phyloP scores from a whole-genome alignment of 306 rosid species.

The Cicer yamashitae region DNA sequence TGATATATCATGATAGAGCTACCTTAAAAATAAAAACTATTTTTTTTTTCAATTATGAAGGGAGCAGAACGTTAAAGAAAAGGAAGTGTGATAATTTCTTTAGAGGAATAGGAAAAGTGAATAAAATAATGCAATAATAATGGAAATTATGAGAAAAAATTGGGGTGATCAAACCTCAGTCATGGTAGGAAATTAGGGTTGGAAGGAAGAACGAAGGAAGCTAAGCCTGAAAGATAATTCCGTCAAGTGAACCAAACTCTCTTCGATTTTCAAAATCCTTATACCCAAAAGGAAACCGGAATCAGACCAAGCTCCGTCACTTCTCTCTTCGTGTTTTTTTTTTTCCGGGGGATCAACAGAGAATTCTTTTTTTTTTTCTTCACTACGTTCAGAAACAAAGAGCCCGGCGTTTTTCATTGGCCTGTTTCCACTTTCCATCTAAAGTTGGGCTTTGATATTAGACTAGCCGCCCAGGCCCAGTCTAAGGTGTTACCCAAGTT shows the following conservation, averaged over 20 bases:
- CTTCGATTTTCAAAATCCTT: conserved; percentile 34
- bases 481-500: too few relatives aligned
- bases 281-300: not conserved
- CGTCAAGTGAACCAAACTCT: not conserved
- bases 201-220: conserved; percentile 1
- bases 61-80: not conserved
- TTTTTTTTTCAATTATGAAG: conserved; percentile 9
- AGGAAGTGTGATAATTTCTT: not conserved
- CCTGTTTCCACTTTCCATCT: too few relatives aligned
- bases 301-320: not conserved
- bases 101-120: not conserved
- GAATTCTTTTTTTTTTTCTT: not conserved
- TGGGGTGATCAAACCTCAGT: conserved; percentile 63
- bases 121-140: not conserved
- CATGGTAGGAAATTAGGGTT: conserved; percentile 63
- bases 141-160: not conserved
- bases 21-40: not conserved
- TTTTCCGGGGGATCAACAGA: not conserved
- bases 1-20: conserved; percentile 6
- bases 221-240: not conserved
- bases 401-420: too few relatives aligned
- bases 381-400: too few relatives aligned
- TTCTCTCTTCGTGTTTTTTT: not conserved
- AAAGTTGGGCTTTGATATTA: too few relatives aligned
- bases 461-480: too few relatives aligned